Percentiles rank a stretch among this genome's conserved stretches.
Evolutionary conservation across 73 alveolate genomes (phyloP).

Genomic region (Blepharisma stoltei): DNA sequence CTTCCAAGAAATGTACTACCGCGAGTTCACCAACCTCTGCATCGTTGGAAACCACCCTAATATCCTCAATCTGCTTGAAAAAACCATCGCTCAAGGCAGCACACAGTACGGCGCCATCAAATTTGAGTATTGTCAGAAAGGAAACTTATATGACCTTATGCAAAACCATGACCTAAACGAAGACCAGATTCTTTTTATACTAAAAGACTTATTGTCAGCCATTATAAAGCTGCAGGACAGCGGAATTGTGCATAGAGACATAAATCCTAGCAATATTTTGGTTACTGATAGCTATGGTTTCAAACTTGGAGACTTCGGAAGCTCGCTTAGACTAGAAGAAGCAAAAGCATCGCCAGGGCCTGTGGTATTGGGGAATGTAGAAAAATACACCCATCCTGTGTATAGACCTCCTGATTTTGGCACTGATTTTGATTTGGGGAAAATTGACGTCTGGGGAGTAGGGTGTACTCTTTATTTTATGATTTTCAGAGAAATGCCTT

Average conservation of each 20-base stretch:
- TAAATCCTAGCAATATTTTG: not conserved
- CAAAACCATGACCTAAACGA: constrained; percentile 12
- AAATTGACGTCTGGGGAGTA: constrained; percentile 13
- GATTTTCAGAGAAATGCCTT: not conserved
- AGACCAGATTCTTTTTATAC: not conserved
- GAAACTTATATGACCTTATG: not conserved
- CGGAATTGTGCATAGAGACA: constrained; percentile 27
- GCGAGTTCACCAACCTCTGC: not conserved
- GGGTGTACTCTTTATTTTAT: not conserved
- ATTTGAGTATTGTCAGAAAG: constrained; percentile 7
- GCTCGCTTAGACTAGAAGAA: constrained; percentile 17
- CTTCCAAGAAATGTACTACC: constrained; percentile 4
- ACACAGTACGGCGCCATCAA: not conserved
- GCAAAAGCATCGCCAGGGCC: not conserved
- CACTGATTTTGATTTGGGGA: not conserved
- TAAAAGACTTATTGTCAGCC: constrained; percentile 6
- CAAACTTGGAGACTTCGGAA: not conserved
- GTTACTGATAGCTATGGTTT: not conserved
- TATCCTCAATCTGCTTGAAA: not conserved
- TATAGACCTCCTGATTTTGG: constrained; percentile 5
- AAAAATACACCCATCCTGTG: not conserved
- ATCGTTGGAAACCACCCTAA: not conserved
- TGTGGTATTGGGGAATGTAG: not conserved
- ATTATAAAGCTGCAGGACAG: not conserved
- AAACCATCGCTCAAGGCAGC: not conserved